phyloP scores from a whole-genome alignment of 331 rosid species.

The Erythrophleum ivorense region DNA sequence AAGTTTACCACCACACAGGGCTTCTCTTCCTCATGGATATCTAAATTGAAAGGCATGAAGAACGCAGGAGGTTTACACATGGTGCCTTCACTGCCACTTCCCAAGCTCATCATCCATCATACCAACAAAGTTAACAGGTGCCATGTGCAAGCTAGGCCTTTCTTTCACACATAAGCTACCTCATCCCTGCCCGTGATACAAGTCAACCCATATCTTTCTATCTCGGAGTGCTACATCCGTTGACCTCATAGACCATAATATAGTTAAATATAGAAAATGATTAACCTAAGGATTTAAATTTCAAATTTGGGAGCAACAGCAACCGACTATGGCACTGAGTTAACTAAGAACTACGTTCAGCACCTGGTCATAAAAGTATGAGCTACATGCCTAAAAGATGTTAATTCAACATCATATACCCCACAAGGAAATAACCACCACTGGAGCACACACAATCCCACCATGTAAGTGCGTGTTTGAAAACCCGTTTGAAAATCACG shows the following conservation, averaged over 20 bases:
- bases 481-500: no score
- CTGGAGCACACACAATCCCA: constrained; percentile 35
- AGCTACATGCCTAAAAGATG: constrained; percentile 44
- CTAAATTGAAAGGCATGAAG: constrained; percentile 44
- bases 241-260: constrained; percentile 40
- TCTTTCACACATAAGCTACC: constrained; percentile 22
- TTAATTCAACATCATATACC: constrained; percentile 42
- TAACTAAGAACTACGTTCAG: constrained; percentile 26
- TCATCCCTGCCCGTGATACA: constrained; percentile 41
- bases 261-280: constrained; percentile 40
- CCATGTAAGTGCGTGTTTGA: no score
- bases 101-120: constrained; percentile 42
- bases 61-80: constrained; percentile 47
- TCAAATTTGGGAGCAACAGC: constrained; percentile 46
- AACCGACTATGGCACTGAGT: constrained; percentile 38
- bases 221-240: constrained; percentile 51
- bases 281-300: constrained; percentile 49
- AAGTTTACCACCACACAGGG: constrained; percentile 56
- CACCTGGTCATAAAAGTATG: constrained; percentile 20
- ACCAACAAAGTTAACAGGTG: constrained; percentile 47
- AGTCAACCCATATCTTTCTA: constrained; percentile 36
- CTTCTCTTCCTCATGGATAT: constrained; percentile 49
- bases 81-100: constrained; percentile 48
- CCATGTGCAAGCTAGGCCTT: constrained; percentile 26
- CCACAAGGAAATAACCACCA: constrained; percentile 43